Evolutionary conservation across 225 moss, liverwort and hornwort genomes (phyloP).

Genomic region (Sphagnum tenellum): DNA sequence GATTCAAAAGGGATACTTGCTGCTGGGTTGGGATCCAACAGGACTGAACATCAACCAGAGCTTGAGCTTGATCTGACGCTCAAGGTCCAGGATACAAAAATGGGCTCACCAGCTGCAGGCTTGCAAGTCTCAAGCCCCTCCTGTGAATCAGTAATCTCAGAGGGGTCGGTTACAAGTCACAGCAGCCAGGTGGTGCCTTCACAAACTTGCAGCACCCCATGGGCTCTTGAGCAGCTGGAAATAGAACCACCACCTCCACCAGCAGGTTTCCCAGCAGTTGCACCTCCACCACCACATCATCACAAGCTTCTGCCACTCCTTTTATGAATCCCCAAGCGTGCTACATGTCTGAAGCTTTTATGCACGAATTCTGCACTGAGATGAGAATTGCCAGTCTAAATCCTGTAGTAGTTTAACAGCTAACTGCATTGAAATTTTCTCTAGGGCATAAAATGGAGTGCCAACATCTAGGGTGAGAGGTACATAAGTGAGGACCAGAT

Average conservation of each 20-base stretch:
- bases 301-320: slow-evolving; percentile 38
- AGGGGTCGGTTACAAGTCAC: slow-evolving; percentile 68
- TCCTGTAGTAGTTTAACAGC: too few species aligned
- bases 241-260: too few species aligned
- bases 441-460: too few species aligned
- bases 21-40: slow-evolving; percentile 4
- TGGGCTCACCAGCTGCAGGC: slow-evolving; percentile 16
- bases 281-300: slow-evolving; percentile 9
- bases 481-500: too few species aligned
- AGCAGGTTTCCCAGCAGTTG: slow-evolving; percentile 6
- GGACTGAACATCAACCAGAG: slow-evolving; percentile 9
- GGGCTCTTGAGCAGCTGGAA: slow-evolving; percentile 1
- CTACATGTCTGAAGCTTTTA: too few species aligned
- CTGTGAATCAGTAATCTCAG: slow-evolving; percentile 55
- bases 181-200: slow-evolving; percentile 38
- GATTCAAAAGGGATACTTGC: slow-evolving; percentile 7
- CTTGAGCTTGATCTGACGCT: slow-evolving; percentile 61
- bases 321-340: slow-evolving; percentile 4
- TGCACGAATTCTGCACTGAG: too few species aligned
- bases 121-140: slow-evolving; percentile 32
- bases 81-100: slow-evolving; percentile 27
- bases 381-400: too few species aligned
- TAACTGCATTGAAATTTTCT: too few species aligned
- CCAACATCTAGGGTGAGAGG: too few species aligned
- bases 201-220: slow-evolving; percentile 7